Evolutionary conservation across 768 basidiomycete species (phyloP), one percentile per base, ranked within the genome.

Genomic region (Boletus insuetus): DNA sequence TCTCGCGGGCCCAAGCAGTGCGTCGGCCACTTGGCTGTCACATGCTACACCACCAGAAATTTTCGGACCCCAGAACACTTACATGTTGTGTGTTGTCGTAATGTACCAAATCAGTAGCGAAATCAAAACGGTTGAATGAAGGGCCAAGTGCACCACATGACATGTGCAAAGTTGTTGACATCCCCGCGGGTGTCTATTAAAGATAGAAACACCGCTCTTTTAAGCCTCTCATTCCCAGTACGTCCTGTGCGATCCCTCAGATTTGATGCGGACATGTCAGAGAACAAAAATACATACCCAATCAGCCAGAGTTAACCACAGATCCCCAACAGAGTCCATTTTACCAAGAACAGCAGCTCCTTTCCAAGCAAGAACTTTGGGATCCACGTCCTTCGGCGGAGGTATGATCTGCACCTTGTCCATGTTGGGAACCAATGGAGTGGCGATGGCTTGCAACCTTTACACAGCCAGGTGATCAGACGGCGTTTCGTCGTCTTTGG

Each of bases 331-430:
- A 3, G 86, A 84, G 49, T 99, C 97, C 83, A 98, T 89, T 72
- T 92, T 91, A 26, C 87, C 91, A 40, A 98, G 82, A 13, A 95
- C 92, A 9, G 88, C 83, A 7, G 88, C 93, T 11, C 97, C 97
- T 70, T 98, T 98, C 97, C 97, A 99, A 16, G 85, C 86, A 32
- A 98, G 80, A 37, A 93, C 85, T 24, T 85, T 82, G 6, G 92
- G 93, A 71, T 98, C 94, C 42, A 98, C 83, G 56, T 94, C 92
- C 68, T 94, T 89, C 1, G 95, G 94, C 3, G 94, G 89, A n/a
- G 94, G 91, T 44, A 98, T 89, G 55, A 97, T 91, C 60, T 88
- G 85, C 8, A 96, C 89, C 63, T 89, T 90, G 66, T 90, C 87
- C 84, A 94, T 91, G 65, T 85, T 86, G 16, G 82, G 80, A 16